Evolutionary conservation across 805 yeast species (phyloP), one percentile per base, ranked within the genome.

Genomic region (Candida qinlingensis): DNA sequence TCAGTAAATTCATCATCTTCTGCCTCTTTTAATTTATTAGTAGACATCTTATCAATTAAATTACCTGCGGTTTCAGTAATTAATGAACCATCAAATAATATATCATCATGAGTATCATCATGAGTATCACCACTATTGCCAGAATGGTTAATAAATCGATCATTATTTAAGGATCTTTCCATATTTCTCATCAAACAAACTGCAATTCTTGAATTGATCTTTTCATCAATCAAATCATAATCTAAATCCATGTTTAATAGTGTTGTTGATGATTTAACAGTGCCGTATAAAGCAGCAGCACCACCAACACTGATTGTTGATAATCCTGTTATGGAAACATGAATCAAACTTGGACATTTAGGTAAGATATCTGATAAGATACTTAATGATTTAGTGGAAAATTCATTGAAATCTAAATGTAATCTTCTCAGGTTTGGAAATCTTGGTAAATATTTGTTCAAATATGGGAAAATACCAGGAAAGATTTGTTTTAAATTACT

Each of bases 171-270:
- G n/a, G 75, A 71, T 37, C 70, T 65, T 56, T 85, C 89, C 84
- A 90, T 83, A 64, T 91, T 91, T 57, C 85, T 77, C 83, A 91
- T 83, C 42, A 94, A 78, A 56, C 85, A 82, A 40, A 87, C 74
- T 1, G 95, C 94, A 50, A 90, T 77, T 58, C 82, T 77, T 39
- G 89, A 86, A 58, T 79, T 81, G 54, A 84, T 74, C 44, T 75
- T 71, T 46, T 76, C 78, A 10, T 91, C 83, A 54, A 87, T 73
- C 25, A 72, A 66, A 25, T 74, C 81, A 49, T 74, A 74, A 56
- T 87, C 91, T 44, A 87, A 71, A 55, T 85, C 94, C 37, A 88
- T 66, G 12, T 82, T 79, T 45, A 81, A 77, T 41, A 91, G 68
- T n/a, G 83, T 74, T 27, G 74, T 74, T 0, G 90, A 79, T 46